Conservation (phyloP, 2,329 filamentous ascomycete species). For the Arthroderma uncinatum region DNA sequence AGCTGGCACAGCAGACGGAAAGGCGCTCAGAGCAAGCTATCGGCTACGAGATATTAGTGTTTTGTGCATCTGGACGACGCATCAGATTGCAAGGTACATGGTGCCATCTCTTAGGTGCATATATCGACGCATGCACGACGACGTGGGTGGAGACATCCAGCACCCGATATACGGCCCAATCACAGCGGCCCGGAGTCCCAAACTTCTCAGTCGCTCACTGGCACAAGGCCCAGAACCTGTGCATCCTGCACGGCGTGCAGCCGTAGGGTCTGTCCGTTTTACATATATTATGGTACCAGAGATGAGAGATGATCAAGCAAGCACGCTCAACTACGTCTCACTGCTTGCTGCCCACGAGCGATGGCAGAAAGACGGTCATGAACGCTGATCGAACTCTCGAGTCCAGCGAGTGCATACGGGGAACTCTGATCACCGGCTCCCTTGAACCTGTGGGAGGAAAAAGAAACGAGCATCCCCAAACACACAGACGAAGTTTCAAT, state of each 20-base stretch:
- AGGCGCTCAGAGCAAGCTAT: neutral
- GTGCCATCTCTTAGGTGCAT: slow-evolving; percentile 2
- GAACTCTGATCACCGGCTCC: neutral
- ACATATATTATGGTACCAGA: neutral
- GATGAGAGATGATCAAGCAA: neutral
- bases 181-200: neutral
- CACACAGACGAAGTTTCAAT: slow-evolving; percentile 2
- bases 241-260: slow-evolving; percentile 3
- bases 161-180: neutral
- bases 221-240: slow-evolving; percentile 7
- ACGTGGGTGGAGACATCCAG: slow-evolving; percentile 4
- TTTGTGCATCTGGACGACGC: slow-evolving; percentile 3
- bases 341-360: slow-evolving; percentile 5
- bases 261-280: neutral
- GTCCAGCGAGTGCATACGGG: slow-evolving; percentile 2
- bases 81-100: slow-evolving; percentile 7
- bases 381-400: slow-evolving; percentile 1
- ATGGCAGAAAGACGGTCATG: neutral
- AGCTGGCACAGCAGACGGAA: neutral
- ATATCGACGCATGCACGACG: slow-evolving; percentile 4
- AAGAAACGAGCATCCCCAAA: slow-evolving; percentile 1
- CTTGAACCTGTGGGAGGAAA: neutral
- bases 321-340: neutral
- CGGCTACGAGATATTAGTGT: slow-evolving; percentile 1
- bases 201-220: slow-evolving; percentile 3